These are phyloP conservation scores for Sanghuangporus sanghuang DNA, from an alignment of 1,284 basidiomycete species.

Conservation along the genomic window DNA sequence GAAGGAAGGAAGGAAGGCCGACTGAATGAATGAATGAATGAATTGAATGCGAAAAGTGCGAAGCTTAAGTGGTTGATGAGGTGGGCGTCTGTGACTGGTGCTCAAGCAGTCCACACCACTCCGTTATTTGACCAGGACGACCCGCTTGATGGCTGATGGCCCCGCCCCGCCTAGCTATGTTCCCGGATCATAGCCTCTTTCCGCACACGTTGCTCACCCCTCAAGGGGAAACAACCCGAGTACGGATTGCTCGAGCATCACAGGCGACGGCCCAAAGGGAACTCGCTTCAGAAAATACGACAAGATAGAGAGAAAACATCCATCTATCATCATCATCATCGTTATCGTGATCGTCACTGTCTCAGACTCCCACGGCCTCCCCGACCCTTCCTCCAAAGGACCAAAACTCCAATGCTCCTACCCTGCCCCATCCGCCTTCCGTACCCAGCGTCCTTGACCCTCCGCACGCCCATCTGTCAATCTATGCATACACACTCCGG, in stretches of 20 bases:
- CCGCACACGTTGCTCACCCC: not conserved
- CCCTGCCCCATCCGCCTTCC: not conserved
- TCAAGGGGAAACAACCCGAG: not conserved
- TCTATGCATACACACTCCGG: not conserved
- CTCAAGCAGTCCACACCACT: not conserved
- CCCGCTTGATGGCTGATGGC: not conserved
- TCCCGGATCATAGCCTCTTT: not conserved
- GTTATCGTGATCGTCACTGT: not conserved
- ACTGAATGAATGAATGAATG: too few relatives aligned
- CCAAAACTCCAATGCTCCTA: not conserved
- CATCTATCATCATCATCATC: slow-evolving; percentile 1
- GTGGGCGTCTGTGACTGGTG: not conserved
- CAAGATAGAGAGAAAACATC: not conserved
- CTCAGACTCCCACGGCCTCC: not conserved
- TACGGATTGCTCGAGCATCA: not conserved
- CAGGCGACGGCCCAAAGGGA: not conserved
- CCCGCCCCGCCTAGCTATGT: not conserved
- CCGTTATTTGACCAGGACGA: not conserved
- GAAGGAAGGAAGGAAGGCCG: not conserved
- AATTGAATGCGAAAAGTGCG: not conserved
- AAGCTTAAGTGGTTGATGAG: not conserved
- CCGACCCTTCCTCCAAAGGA: not conserved
- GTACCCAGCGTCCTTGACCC: not conserved
- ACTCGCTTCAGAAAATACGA: not conserved
- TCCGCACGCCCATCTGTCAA: not conserved